phyloP scores from a whole-genome alignment of 1,284 basidiomycete species.

The Mycosarcoma maydis region DNA sequence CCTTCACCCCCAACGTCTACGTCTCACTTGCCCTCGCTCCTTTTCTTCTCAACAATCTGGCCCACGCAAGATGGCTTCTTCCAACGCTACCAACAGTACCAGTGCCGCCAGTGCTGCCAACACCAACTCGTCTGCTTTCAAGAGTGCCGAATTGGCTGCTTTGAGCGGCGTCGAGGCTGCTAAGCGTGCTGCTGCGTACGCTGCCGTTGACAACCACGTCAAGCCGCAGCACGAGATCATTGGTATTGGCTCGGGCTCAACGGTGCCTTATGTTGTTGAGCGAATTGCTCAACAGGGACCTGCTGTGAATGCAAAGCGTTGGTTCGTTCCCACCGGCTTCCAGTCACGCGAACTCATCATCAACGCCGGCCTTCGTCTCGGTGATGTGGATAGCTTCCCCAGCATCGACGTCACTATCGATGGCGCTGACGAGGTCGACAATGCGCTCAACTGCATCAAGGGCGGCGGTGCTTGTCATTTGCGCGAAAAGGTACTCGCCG shows the following conservation, averaged over 20 bases:
- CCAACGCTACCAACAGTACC: constrained; percentile 8
- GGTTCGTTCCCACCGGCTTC: constrained; percentile 74
- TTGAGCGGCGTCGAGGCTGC: constrained; percentile 69
- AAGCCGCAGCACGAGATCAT: constrained; percentile 82
- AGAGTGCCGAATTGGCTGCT: constrained; percentile 26
- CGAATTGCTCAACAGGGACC: constrained; percentile 86
- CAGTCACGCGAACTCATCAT: constrained; percentile 96
- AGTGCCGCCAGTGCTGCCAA: constrained; percentile 29
- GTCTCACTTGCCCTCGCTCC: neutral
- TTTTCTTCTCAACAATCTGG: constrained; percentile 6
- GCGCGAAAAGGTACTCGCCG: constrained; percentile 92
- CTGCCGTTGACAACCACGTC: constrained; percentile 91
- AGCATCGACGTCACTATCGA: constrained; percentile 94
- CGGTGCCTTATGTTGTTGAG: constrained; percentile 97
- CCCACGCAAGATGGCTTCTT: constrained; percentile 25
- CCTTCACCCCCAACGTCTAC: neutral
- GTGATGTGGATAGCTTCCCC: constrained; percentile 79
- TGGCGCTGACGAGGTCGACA: constrained; percentile 95
- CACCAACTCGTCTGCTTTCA: constrained; percentile 28
- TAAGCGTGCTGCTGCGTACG: constrained; percentile 90
- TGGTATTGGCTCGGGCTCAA: constrained; percentile 75
- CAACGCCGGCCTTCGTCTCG: constrained; percentile 77
- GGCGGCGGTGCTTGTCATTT: constrained; percentile 97
- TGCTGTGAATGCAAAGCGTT: constrained; percentile 75
- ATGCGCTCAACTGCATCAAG: constrained; percentile 91